Evolutionary conservation across 2,329 filamentous ascomycete species (phyloP).

Genomic region (Ophiocordyceps robertsii): DNA sequence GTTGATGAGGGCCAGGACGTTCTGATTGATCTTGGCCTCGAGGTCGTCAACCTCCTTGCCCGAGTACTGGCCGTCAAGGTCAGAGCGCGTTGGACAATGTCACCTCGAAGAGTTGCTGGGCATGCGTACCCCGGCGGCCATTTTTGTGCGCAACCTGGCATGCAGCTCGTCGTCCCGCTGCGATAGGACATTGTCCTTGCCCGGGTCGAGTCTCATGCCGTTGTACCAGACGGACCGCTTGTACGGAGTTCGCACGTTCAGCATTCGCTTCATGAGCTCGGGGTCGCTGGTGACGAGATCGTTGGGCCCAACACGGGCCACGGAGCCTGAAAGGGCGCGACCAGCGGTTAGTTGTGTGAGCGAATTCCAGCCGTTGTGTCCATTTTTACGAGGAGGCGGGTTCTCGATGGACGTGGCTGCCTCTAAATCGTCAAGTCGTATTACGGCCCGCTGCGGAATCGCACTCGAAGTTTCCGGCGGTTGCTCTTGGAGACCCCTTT

Average conservation of each 20-base stretch:
- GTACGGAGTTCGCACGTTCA: constrained; percentile 22
- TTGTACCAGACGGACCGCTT: constrained; percentile 28
- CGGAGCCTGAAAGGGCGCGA: constrained; percentile 8
- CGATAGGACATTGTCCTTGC: constrained; percentile 35
- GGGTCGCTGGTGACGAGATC: constrained; percentile 32
- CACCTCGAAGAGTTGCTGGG: constrained; percentile 7
- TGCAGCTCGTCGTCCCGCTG: constrained; percentile 30
- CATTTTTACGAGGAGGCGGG: background rate
- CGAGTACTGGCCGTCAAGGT: constrained; percentile 25
- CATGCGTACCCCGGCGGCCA: constrained; percentile 31
- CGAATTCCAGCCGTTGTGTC: background rate
- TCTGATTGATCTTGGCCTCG: constrained; percentile 18
- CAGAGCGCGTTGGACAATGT: constrained; percentile 2
- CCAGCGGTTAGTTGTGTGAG: background rate
- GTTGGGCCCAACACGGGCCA: constrained; percentile 24
- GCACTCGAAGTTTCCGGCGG: background rate
- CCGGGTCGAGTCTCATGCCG: constrained; percentile 34
- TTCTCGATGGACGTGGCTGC: background rate
- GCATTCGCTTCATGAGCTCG: constrained; percentile 27
- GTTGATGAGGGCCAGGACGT: constrained; percentile 4
- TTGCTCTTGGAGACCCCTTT: background rate
- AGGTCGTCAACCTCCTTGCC: constrained; percentile 36
- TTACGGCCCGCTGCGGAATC: background rate
- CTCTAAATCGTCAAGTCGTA: background rate
- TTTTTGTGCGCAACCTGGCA: constrained; percentile 29